These are phyloP conservation scores for Lachancea kluyveri DNA, from an alignment of 805 yeast species.

Conservation along the genomic window DNA sequence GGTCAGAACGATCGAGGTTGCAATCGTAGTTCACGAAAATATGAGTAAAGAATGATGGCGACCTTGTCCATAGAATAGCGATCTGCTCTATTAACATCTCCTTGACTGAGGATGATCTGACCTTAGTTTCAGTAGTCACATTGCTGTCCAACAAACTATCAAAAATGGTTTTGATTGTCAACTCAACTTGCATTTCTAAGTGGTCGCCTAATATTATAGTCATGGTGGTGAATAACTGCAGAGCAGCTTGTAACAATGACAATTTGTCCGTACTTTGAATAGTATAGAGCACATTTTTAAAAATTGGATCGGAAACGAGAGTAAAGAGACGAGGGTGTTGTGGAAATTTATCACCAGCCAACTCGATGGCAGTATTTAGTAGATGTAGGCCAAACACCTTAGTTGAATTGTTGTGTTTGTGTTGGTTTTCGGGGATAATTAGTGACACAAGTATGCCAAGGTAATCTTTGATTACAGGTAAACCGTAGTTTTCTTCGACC, in stretches of 20 bases:
- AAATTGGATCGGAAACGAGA: constrained; percentile 72
- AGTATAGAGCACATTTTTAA: constrained; percentile 76
- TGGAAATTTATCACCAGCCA: constrained; percentile 58
- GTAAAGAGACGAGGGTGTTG: constrained; percentile 59
- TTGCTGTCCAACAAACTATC: constrained; percentile 39
- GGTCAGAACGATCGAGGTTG: constrained; percentile 77
- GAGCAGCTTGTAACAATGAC: constrained; percentile 63
- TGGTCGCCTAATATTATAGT: constrained; percentile 58
- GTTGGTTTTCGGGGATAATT: constrained; percentile 74
- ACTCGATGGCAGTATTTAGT: constrained; percentile 74
- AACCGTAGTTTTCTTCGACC: constrained; percentile 50
- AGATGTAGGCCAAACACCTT: constrained; percentile 76
- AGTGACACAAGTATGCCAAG: constrained; percentile 70
- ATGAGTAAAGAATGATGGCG: constrained; percentile 69
- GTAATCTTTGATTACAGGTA: constrained; percentile 70
- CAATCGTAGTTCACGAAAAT: constrained; percentile 85
- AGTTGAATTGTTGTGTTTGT: constrained; percentile 81
- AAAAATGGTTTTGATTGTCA: constrained; percentile 58
- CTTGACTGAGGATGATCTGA: constrained; percentile 44
- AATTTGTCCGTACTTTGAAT: constrained; percentile 68
- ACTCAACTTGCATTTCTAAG: constrained; percentile 76
- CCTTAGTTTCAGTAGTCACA: constrained; percentile 14
- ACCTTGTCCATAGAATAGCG: constrained; percentile 74
- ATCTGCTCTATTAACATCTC: constrained; percentile 82
- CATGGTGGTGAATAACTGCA: constrained; percentile 69